phyloP scores from a whole-genome alignment of 768 basidiomycete genomes.

The Kockovaella imperatae region DNA sequence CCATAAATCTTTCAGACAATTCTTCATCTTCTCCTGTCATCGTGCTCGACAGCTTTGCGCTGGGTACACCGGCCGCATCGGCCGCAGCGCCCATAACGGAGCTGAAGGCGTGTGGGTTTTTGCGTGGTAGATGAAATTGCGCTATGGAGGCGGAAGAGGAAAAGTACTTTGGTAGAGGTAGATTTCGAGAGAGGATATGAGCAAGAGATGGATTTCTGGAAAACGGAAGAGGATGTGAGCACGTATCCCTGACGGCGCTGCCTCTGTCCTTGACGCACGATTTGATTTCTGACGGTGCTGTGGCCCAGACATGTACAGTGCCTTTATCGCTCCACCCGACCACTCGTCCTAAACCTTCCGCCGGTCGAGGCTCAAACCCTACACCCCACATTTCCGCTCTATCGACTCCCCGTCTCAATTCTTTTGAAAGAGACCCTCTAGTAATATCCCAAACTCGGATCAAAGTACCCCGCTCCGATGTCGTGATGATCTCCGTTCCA shows the following conservation, averaged over 20 bases:
- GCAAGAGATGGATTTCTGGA: constrained; percentile 24
- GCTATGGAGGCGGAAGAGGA: constrained; percentile 37
- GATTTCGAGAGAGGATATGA: constrained; percentile 31
- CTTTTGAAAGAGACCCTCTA: constrained; percentile 32
- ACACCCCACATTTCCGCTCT: constrained; percentile 43
- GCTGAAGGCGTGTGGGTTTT: constrained; percentile 37
- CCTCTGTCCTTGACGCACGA: neutral
- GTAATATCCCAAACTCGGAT: constrained; percentile 42
- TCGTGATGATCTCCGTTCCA: constrained; percentile 38
- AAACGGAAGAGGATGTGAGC: constrained; percentile 1
- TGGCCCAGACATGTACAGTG: constrained; percentile 43
- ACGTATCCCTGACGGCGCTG: neutral
- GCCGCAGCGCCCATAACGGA: constrained; percentile 22
- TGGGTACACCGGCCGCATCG: constrained; percentile 16
- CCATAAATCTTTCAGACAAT: constrained; percentile 37
- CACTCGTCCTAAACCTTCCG: constrained; percentile 27
- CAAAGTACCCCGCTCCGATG: constrained; percentile 41
- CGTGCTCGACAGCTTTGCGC: too few species aligned
- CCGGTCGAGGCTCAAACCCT: constrained; percentile 14
- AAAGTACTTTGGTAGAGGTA: constrained; percentile 44
- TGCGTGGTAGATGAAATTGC: constrained; percentile 39
- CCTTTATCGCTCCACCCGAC: constrained; percentile 46
- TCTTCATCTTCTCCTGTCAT: constrained; percentile 17
- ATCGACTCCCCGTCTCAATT: constrained; percentile 43
- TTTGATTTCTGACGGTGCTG: neutral